phyloP scores from a whole-genome alignment of 2,329 filamentous ascomycete species.

The Neonectria magnoliae region DNA sequence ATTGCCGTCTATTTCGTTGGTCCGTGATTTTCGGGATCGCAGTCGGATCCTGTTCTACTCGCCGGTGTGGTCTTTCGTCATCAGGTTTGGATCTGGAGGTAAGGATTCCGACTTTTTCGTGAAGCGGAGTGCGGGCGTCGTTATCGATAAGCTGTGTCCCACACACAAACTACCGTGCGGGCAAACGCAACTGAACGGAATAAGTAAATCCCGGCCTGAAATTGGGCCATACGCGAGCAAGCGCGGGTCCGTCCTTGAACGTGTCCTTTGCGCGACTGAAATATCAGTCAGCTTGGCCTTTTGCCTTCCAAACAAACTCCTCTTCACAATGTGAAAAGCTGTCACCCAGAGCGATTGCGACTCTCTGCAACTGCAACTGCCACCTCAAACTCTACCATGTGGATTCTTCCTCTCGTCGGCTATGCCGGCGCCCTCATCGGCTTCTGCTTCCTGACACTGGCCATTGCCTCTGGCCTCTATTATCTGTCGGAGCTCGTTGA shows the following conservation, averaged over 20 bases:
- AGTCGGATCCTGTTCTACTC: background rate
- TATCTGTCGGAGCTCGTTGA: slow-evolving; percentile 98
- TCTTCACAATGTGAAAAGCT: slow-evolving; percentile 38
- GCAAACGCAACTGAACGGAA: slow-evolving; percentile 14
- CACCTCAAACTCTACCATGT: slow-evolving; percentile 70
- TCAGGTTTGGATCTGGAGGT: slow-evolving; percentile 25
- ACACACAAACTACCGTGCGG: background rate
- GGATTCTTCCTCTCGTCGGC: slow-evolving; percentile 92
- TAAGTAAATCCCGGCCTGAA: slow-evolving; percentile 13
- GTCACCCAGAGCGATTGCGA: slow-evolving; percentile 28
- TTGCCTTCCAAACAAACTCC: slow-evolving; percentile 18
- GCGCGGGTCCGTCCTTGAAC: slow-evolving; percentile 27
- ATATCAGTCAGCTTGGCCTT: slow-evolving; percentile 22
- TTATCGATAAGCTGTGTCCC: slow-evolving; percentile 39
- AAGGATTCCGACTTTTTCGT: slow-evolving; percentile 42
- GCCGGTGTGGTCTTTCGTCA: slow-evolving; percentile 18
- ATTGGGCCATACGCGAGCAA: slow-evolving; percentile 30
- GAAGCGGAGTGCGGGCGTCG: slow-evolving; percentile 31
- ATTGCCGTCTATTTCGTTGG: background rate
- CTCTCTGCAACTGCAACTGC: slow-evolving; percentile 15
- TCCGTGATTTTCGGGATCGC: background rate
- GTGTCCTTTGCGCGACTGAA: slow-evolving; percentile 34
- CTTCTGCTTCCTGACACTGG: slow-evolving; percentile 93
- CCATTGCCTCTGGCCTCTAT: slow-evolving; percentile 97
- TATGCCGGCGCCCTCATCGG: slow-evolving; percentile 88